Evolutionary conservation across 352 stramenopile species (phyloP).

Genomic region (Phytophthora pistaciae): DNA sequence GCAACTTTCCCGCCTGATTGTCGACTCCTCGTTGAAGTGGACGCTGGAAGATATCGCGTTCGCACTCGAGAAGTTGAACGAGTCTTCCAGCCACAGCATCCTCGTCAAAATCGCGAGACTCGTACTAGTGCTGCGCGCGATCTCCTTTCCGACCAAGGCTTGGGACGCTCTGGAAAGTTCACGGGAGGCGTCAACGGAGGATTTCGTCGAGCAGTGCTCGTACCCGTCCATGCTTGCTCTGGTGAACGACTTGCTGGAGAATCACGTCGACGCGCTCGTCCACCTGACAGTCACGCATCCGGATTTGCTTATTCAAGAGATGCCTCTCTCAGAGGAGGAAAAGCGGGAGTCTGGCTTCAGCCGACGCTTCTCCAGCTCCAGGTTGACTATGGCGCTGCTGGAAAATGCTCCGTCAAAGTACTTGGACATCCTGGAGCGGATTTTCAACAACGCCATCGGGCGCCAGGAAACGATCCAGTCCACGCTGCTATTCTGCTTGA

Average conservation of each 20-base stretch:
- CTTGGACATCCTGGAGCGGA: slow-evolving; percentile 59
- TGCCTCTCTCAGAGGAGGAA: background rate
- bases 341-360: slow-evolving; percentile 5
- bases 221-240: slow-evolving; percentile 47
- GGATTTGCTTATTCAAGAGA: slow-evolving; percentile 58
- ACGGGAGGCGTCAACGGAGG: slow-evolving; percentile 6
- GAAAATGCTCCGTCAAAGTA: slow-evolving; percentile 53
- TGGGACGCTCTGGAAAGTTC: slow-evolving; percentile 38
- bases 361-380: slow-evolving; percentile 45
- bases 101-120: slow-evolving; percentile 72
- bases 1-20: slow-evolving; percentile 73
- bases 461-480: slow-evolving; percentile 65
- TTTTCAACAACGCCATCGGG: slow-evolving; percentile 62
- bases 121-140: slow-evolving; percentile 67
- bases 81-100: slow-evolving; percentile 54
- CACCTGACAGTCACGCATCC: slow-evolving; percentile 70
- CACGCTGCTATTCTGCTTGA: slow-evolving; percentile 65
- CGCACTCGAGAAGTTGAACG: slow-evolving; percentile 61
- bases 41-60: slow-evolving; percentile 77
- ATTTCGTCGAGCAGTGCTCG: slow-evolving; percentile 40
- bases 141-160: slow-evolving; percentile 27
- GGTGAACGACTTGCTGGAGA: slow-evolving; percentile 48
- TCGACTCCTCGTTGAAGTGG: slow-evolving; percentile 80
- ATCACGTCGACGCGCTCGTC: slow-evolving; percentile 59
- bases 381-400: slow-evolving; percentile 55